Evolutionary conservation across 805 yeast genomes (phyloP), one percentile per base, ranked within the genome.

Genomic region (Yamadazyma sp.): DNA sequence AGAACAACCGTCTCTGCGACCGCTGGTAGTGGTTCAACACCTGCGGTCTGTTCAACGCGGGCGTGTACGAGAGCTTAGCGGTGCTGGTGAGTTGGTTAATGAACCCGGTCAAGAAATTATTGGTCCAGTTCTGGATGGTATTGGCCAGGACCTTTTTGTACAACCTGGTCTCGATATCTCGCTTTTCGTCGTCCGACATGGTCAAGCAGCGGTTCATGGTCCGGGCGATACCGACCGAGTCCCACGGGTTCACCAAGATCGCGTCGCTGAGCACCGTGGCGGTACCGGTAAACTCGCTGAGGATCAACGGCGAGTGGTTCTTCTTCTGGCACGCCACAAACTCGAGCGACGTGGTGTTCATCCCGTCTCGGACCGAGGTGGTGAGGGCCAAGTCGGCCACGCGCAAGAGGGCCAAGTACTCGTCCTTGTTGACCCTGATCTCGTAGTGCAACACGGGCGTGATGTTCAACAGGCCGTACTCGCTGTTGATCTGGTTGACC

Each of bases 191-290:
- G 3, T 59, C 59, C 1, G 78, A 51, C 78, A 85, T 71, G 15
- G 59, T 49, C 14, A 93, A 71, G 34, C 89, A 75, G 35, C 77
- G 78, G 56, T 89, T 71, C 39, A 95, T 84, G 5, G 89, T 75
- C 51, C 79, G 84, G 1, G 99, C 91, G 24, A 91, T 91, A 2
- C 95, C 95, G 17, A 87, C 91, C 0, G 95, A 74, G 63, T 93
- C 98, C 96, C 97, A 93, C 6, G 99, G 99, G 51, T 93, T 93
- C 23, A 93, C 93, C 46, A 84, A 77, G 35, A 86, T 72, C 0
- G 96, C 86, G 44, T 82, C 86, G 38, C 70, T 72, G 38, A 84
- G 59, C 2, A 83, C 83, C 2, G 84, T 67, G 0, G 88, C 78
- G 3, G 95, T 81, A 30, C 99, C 99, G 39, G 95, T 84, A 56